Evolutionary conservation across 768 basidiomycete genomes (phyloP), one percentile per base, ranked within the genome.

Genomic region (Mycena albidolilacea): DNA sequence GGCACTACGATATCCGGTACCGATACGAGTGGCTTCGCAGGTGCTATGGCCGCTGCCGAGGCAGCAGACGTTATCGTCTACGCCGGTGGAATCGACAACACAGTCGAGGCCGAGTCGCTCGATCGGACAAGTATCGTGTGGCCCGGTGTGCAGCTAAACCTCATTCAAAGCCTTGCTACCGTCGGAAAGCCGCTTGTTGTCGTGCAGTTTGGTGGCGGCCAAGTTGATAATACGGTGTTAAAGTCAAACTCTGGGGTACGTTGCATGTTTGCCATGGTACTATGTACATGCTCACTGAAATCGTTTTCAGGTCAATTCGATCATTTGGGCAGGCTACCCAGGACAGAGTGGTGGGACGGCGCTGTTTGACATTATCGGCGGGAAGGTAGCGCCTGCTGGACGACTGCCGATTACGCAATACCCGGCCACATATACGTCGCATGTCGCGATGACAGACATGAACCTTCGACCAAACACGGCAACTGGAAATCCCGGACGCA

Each of bases 391-490:
- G 1, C 89, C 89, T 11, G 85, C 89, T 6, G 90, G 90, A 21
- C 88, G 90, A 46, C 84, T 90, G 10, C 83, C 87, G 9, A 81
- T 83, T 44, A 90, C 89, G 0, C 89, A 90, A 71, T 90, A 90
- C 77, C 87, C 88, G 15, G 83, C 84, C 12, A 81, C 77, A 62
- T 90, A 87, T 76, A 81, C 84, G 21, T 77, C 84, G 60, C 81
- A 87, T 71, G 82, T 90, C 15, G 81, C 82, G 1, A 89, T 90
- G 88, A 89, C 89, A 5, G 87, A 91, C 79, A 91, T 91, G 89
- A 83, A 77, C 3, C 79, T 90, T 39, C 89, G 87, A 17, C 87
- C 89, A 2, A 85, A 82, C 73, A 76, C 79, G 37, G 81, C 81
- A 62, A 44, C 54, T 4, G 54, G 54, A 14, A 88, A 84, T 70